Percentiles rank a stretch among this genome's conserved stretches.
These are phyloP conservation scores for Oryza meyeriana DNA, from an alignment of 176 grass and related monocot genomes.

Conservation along the genomic window DNA sequence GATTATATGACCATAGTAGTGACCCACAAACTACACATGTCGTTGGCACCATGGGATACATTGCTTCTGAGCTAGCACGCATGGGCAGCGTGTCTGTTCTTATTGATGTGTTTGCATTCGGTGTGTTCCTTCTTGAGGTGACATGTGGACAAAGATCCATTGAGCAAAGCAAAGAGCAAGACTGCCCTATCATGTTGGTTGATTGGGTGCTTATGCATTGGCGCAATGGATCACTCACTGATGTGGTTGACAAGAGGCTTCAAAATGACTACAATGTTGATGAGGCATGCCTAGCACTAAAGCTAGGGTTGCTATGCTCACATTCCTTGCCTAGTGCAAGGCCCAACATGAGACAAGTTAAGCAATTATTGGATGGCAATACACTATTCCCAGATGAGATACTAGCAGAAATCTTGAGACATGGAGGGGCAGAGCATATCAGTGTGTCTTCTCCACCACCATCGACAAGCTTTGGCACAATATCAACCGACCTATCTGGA, in stretches of 20 bases:
- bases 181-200: not conserved
- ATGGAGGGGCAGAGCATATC: not conserved
- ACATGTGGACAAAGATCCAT: not conserved
- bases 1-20: constrained; percentile 21
- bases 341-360: constrained; percentile 31
- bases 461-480: too few relatives aligned
- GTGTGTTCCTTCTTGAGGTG: constrained; percentile 26
- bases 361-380: constrained; percentile 21
- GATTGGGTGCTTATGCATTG: constrained; percentile 17
- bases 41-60: constrained; percentile 33
- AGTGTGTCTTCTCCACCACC: not conserved
- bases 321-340: not conserved
- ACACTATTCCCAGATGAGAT: not conserved
- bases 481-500: too few relatives aligned
- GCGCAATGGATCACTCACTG: not conserved
- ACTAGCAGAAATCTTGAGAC: not conserved
- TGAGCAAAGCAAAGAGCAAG: not conserved
- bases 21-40: constrained; percentile 30
- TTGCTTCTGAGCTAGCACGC: not conserved
- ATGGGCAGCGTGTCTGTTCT: not conserved
- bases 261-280: not conserved
- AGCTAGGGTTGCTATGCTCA: constrained; percentile 37
- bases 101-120: constrained; percentile 24
- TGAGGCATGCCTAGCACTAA: constrained; percentile 36
- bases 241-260: not conserved